Evolutionary conservation across 2,329 filamentous ascomycete genomes (phyloP).

Genomic region (Aspergillus sp.): DNA sequence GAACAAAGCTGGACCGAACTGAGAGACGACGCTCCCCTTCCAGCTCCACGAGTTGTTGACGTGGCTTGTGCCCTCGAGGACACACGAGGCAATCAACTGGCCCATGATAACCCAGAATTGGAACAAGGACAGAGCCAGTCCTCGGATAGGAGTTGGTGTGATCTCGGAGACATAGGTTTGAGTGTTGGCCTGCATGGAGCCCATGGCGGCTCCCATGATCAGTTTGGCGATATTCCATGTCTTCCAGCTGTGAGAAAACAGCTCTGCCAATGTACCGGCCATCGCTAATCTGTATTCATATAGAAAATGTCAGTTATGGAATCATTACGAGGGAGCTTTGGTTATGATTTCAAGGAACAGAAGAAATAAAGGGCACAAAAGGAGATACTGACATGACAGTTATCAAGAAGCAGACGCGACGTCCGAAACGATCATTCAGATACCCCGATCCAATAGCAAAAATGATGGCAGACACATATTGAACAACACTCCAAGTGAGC

Average conservation of each 20-base stretch:
- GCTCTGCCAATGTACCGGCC: background rate
- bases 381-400: background rate
- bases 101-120: conserved; percentile 3
- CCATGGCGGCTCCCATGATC: conserved; percentile 2
- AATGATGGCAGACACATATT: background rate
- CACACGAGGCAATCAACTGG: background rate
- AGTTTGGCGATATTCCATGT: background rate
- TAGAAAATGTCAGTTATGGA: background rate
- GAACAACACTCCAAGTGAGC: background rate
- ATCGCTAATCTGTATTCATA: background rate
- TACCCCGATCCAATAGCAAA: background rate
- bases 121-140: background rate
- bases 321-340: background rate
- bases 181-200: conserved; percentile 2
- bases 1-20: background rate
- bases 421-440: background rate
- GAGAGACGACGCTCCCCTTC: background rate
- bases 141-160: conserved; percentile 2
- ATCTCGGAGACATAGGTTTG: conserved; percentile 2
- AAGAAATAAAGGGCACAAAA: too few species aligned
- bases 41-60: background rate
- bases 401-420: background rate
- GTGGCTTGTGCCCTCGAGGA: conserved; percentile 1
- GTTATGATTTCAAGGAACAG: too few species aligned
- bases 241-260: conserved; percentile 1